Evolutionary conservation across 495 filamentous ascomycete species (phyloP), one percentile per base, ranked within the genome.

Genomic region (Aspergillus olivimuriae): DNA sequence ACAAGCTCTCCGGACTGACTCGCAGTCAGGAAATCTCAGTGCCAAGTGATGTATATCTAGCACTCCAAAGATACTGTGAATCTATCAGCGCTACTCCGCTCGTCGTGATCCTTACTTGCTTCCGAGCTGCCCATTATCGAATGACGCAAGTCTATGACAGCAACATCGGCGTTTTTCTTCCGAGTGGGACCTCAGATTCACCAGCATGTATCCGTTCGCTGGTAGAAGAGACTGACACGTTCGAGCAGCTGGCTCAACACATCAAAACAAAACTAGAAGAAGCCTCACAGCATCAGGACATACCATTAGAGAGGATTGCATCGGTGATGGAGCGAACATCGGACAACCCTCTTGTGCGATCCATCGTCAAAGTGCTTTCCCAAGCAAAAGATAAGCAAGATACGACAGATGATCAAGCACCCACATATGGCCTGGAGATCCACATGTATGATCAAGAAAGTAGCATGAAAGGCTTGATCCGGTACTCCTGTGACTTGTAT

Each of bases 111-210:
- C 11, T 43, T 10, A 19, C 41, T 23, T 31, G 11, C 17, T 43
- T 43, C 19, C 41, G 41, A 34, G 41, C 41, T 12, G 21, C 41
- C 9, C 41, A 43, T 26, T 43, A 43, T 22, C 31, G 41, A 1
- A 34, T 43, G 41, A 43, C 41, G 4, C 19, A 31, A 4, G 16
- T 21, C 23, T 19, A 14, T 8, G 41, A 43, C 19, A 31, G 30
- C 4, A 43, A 31, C 16, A 43, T 43, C 10, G 41, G 41, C 19
- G 14, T 43, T 23, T 7, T 31, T 5, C 19, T 23, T 17, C 17
- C 15, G 7, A 18, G 20, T 14, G 10, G 4, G 2, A 17, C 34
- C 3, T 14, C 34, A 8, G 35, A 35, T 19, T 15, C 35, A 19
- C 41, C 34, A 32, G n/a, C n/a, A n/a, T 43, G 41, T 32, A 20